Evolutionary conservation across 805 yeast genomes (phyloP), one percentile per base, ranked within the genome.

Genomic region (Schizosaccharomyces japonicus): DNA sequence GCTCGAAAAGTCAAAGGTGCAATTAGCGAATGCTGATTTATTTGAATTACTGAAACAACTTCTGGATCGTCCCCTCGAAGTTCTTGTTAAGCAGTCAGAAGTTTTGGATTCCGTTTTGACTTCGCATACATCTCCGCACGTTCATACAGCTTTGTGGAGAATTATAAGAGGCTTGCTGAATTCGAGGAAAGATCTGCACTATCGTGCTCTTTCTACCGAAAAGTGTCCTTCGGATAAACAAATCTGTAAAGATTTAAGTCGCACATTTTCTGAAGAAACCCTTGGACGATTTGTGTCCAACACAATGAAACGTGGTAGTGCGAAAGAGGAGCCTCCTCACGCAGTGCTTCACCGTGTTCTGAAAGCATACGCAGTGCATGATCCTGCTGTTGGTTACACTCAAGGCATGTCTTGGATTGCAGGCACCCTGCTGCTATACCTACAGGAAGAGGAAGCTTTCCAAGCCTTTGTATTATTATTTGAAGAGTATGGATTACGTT

Each of bases 321-420:
- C 8, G 15, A 25, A 36, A 13, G 11, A 8, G 11, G 13, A 36
- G 13, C 23, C 42, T 19, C 23, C 42, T 2, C 17, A 13, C 23
- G 42, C 42, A 1, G 23, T 19, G 17, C 64, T 90, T 31, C 80
- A 67, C 57, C 74, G 76, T 49, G 76, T 90, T 27, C 71, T 90
- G 52, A 80, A 80, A 57, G 85, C 84, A 0, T 90, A 87, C 63
- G 75, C 90, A 21, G 63, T 82, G 45, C 78, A 73, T 59, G 96
- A 90, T 60, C 75, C 80, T 1, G 95, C 85, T 47, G 95, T 90
- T 47, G 98, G 98, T 0, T 90, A 90, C 57, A 90, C 95, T 1
- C 98, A 90, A 62, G 96, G 98, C 5, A 84, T 90, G 95, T 93
- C 93, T 1, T 90, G 90, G 57, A 73, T 90, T 40, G 73, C 81